Evolutionary conservation across 768 basidiomycete genomes (phyloP).

Genomic region (Boletus patriciae): DNA sequence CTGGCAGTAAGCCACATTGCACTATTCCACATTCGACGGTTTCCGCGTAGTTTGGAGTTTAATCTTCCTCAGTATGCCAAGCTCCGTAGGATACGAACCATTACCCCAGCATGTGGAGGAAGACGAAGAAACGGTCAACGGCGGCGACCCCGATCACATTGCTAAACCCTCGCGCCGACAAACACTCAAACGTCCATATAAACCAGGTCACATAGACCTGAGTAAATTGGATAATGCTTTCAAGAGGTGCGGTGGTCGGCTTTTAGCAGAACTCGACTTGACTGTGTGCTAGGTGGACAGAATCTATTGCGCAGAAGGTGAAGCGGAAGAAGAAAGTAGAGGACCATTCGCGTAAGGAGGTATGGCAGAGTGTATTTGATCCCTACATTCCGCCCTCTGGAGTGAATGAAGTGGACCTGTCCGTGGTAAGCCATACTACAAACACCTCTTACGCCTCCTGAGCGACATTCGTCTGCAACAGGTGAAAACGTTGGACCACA

Average conservation of each 20-base stretch:
- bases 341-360: slow-evolving; percentile 64
- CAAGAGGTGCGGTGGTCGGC: slow-evolving; percentile 53
- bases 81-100: slow-evolving; percentile 47
- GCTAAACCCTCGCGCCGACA: slow-evolving; percentile 28
- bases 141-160: slow-evolving; percentile 29
- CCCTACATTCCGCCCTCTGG: slow-evolving; percentile 47
- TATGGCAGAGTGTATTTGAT: slow-evolving; percentile 80
- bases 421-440: slow-evolving; percentile 16
- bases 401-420: slow-evolving; percentile 26
- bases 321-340: slow-evolving; percentile 74
- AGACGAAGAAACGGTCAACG: slow-evolving; percentile 40
- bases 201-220: slow-evolving; percentile 73
- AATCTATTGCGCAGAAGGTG: slow-evolving; percentile 82
- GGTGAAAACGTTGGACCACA: slow-evolving; percentile 82
- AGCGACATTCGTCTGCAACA: slow-evolving; percentile 28
- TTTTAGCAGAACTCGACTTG: not conserved
- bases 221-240: slow-evolving; percentile 80
- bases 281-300: slow-evolving; percentile 63
- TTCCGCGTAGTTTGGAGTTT: not conserved
- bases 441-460: not conserved
- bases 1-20: slow-evolving; percentile 20
- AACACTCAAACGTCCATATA: slow-evolving; percentile 33
- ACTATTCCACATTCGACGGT: slow-evolving; percentile 6
- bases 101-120: slow-evolving; percentile 43
- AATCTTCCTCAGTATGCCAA: slow-evolving; percentile 37